Evolutionary conservation across 2,329 filamentous ascomycete genomes (phyloP).

Genomic region (Calonectria honghensis): DNA sequence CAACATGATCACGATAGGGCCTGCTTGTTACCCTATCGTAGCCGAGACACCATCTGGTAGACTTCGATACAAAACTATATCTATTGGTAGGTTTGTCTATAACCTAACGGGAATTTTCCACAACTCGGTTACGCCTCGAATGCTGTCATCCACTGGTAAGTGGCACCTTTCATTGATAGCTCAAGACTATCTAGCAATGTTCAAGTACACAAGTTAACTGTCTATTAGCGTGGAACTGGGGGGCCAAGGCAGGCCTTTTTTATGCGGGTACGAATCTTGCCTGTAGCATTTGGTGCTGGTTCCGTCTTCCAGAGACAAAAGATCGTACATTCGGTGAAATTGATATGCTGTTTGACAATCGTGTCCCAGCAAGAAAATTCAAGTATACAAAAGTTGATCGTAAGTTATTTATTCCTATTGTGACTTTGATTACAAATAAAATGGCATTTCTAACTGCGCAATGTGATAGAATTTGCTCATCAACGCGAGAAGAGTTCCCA

Average conservation of each 20-base stretch:
- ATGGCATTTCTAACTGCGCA: background rate
- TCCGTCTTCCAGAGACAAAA: constrained; percentile 57
- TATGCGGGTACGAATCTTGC: constrained; percentile 58
- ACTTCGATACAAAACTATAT: constrained; percentile 67
- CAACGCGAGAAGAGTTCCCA: background rate
- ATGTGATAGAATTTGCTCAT: constrained; percentile 37
- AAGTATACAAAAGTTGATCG: constrained; percentile 55
- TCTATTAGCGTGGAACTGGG: constrained; percentile 56
- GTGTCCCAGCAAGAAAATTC: constrained; percentile 51
- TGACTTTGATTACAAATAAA: too few species aligned
- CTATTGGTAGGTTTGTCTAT: constrained; percentile 65
- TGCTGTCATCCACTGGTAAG: constrained; percentile 44
- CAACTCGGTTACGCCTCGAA: constrained; percentile 62
- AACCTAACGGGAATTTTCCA: constrained; percentile 65
- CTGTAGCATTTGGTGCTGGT: constrained; percentile 62
- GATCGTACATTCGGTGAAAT: constrained; percentile 56
- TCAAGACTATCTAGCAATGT: background rate
- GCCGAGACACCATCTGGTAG: constrained; percentile 65
- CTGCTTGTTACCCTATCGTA: constrained; percentile 62
- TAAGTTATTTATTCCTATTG: constrained; percentile 15
- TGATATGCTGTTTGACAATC: constrained; percentile 54
- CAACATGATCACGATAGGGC: constrained; percentile 61
- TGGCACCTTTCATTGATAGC: background rate
- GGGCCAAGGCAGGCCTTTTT: constrained; percentile 62
- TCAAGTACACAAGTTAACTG: constrained; percentile 40